phyloP scores from a whole-genome alignment of 208 protist species.

The Trypanosomatidae sp. region DNA sequence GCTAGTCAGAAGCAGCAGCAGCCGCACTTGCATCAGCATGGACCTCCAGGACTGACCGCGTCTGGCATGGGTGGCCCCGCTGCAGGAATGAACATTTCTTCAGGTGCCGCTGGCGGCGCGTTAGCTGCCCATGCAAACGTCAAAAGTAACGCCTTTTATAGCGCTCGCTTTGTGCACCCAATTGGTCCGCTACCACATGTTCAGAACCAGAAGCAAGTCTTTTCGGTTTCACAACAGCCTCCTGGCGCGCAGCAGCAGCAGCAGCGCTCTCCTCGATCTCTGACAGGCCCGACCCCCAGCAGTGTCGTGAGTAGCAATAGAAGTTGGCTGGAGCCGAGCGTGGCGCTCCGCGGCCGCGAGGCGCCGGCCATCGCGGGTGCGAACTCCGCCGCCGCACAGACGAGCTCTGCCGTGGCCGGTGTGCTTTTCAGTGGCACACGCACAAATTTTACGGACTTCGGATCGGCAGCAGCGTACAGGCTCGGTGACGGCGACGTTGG shows the following conservation, averaged over 20 bases:
- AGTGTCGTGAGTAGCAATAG: neutral
- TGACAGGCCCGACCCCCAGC: neutral
- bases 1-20: conserved; percentile 8
- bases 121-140: neutral
- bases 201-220: neutral
- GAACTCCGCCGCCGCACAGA: conserved; percentile 32
- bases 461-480: conserved; percentile 27
- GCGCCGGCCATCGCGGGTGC: conserved; percentile 37
- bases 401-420: conserved; percentile 23
- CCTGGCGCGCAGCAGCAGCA: conserved; percentile 12
- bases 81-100: neutral
- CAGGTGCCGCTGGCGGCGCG: neutral
- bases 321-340: conserved; percentile 7
- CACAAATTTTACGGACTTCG: conserved; percentile 48
- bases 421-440: conserved; percentile 48
- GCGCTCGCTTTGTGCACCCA: neutral
- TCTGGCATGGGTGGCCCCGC: neutral
- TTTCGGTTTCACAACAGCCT: neutral
- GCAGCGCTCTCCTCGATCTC: conserved; percentile 11
- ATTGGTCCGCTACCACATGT: neutral
- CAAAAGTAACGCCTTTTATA: conserved; percentile 8
- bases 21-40: neutral
- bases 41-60: neutral
- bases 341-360: conserved; percentile 12
- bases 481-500: conserved; percentile 19